These are phyloP conservation scores for Carallia brachiata DNA, from an alignment of 345 rosid genomes.

Conservation along the genomic window DNA sequence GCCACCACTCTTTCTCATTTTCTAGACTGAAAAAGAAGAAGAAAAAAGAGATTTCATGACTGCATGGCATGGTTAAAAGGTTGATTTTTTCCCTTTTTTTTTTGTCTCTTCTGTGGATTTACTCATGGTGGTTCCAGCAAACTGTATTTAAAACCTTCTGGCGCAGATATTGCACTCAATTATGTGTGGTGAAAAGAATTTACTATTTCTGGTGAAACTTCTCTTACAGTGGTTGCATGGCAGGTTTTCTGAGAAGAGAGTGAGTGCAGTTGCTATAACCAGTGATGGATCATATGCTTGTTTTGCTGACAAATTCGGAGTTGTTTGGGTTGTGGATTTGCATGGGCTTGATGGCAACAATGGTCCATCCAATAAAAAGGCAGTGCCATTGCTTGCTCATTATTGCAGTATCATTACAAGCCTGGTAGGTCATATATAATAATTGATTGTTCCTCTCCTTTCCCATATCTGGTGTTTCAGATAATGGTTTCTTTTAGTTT, in stretches of 20 bases:
- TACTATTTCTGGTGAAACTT: not conserved
- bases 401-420: constrained; percentile 95
- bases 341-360: constrained; percentile 41
- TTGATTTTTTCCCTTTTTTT: not conserved
- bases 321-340: constrained; percentile 77
- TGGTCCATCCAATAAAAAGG: constrained; percentile 46
- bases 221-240: constrained; percentile 2
- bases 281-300: constrained; percentile 62
- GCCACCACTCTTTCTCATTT: too few species aligned
- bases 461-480: not conserved
- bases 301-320: constrained; percentile 95
- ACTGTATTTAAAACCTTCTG: not conserved
- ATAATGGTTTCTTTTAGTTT: not conserved
- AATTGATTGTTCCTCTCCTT: not conserved
- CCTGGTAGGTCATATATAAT: constrained; percentile 42
- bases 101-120: too few species aligned
- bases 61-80: not conserved
- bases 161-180: not conserved
- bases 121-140: not conserved
- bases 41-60: too few species aligned
- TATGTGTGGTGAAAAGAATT: not conserved
- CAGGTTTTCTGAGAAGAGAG: constrained; percentile 92
- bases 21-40: too few species aligned
- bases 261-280: constrained; percentile 73
- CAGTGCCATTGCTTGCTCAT: constrained; percentile 74